Conservation (phyloP, 495 filamentous ascomycete species). For the Aspergillus taichungensis region DNA sequence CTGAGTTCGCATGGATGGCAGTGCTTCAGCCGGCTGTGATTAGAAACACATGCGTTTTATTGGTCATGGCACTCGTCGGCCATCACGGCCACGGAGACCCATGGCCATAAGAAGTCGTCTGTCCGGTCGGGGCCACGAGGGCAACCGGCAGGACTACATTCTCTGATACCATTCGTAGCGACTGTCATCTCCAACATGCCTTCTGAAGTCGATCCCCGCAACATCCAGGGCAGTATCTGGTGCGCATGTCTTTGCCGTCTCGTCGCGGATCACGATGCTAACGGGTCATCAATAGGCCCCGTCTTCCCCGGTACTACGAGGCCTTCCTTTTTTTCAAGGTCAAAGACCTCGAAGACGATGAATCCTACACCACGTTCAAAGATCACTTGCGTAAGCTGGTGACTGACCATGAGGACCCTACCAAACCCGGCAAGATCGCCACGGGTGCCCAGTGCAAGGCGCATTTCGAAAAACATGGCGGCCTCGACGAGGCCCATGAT, state of each 20-base stretch:
- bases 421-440: slow-evolving; percentile 9
- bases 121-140: too few species aligned
- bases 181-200: neutral
- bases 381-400: slow-evolving; percentile 7
- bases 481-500: neutral
- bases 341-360: slow-evolving; percentile 4
- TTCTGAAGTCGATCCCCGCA: slow-evolving; percentile 1
- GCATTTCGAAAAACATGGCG: slow-evolving; percentile 1
- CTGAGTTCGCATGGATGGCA: slow-evolving; percentile 4
- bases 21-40: neutral
- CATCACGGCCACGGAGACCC: neutral
- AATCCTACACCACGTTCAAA: slow-evolving; percentile 12
- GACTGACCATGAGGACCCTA: neutral
- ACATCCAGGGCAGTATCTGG: slow-evolving; percentile 14
- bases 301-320: slow-evolving; percentile 26
- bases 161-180: neutral
- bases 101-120: too few species aligned
- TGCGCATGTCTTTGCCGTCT: neutral
- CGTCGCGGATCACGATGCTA: too few species aligned
- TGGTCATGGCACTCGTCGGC: neutral
- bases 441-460: slow-evolving; percentile 1
- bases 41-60: slow-evolving; percentile 1
- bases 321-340: slow-evolving; percentile 25
- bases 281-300: slow-evolving; percentile 10
- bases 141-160: neutral